These are phyloP conservation scores for Cenchrus fungigraminus DNA, from an alignment of 176 grass and related monocot species.

Conservation along the genomic window DNA sequence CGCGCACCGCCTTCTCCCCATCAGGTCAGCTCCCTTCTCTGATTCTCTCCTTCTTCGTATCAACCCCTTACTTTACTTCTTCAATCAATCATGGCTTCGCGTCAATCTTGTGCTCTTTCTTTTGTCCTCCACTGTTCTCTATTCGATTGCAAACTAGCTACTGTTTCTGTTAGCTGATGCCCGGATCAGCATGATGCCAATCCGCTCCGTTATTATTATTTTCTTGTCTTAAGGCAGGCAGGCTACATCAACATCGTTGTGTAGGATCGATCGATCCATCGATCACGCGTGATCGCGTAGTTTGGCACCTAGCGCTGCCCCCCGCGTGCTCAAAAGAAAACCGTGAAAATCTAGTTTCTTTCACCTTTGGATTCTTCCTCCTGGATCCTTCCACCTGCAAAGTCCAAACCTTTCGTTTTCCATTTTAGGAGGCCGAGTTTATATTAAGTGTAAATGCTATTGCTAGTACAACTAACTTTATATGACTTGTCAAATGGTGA, in stretches of 20 bases:
- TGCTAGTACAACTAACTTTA: not conserved
- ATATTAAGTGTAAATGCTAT: not conserved
- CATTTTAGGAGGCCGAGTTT: not conserved
- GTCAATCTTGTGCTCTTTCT: not conserved
- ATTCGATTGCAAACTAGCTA: too few species aligned
- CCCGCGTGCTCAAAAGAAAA: not conserved
- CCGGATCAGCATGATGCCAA: not conserved
- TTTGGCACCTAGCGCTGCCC: conserved; percentile 13
- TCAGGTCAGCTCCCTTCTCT: conserved; percentile 39
- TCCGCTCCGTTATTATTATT: not conserved
- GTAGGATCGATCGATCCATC: not conserved
- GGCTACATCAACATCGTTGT: not conserved
- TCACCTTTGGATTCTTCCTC: not conserved
- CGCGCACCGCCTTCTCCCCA: conserved; percentile 25
- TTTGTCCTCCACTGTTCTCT: not conserved
- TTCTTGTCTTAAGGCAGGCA: not conserved
- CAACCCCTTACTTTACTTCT: not conserved
- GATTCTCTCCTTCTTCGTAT: not conserved
- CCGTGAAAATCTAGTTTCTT: not conserved
- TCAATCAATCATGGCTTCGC: not conserved
- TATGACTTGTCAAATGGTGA: conserved; percentile 22
- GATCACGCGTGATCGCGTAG: not conserved
- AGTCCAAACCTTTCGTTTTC: conserved; percentile 1
- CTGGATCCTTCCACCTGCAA: conserved; percentile 13
- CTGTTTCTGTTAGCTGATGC: not conserved